These are phyloP conservation scores for Russula dissimulans DNA, from an alignment of 768 basidiomycete species.

Conservation along the genomic window DNA sequence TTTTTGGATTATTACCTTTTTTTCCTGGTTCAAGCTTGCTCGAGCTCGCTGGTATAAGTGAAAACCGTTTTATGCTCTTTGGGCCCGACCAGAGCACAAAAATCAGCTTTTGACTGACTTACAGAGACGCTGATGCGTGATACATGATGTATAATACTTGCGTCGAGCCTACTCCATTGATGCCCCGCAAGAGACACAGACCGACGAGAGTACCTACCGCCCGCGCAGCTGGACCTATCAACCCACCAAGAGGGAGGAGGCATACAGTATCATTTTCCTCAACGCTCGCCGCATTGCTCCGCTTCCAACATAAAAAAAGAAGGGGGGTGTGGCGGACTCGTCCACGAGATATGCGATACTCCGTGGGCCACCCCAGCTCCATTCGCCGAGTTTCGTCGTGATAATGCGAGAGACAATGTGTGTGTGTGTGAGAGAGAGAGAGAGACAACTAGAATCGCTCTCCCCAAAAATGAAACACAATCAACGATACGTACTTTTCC, in stretches of 20 bases:
- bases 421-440: no score
- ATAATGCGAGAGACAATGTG: not conserved
- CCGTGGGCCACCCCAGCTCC: conserved; percentile 71
- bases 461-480: no score
- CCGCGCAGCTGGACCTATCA: conserved; percentile 42
- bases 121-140: conserved; percentile 51
- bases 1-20: no score
- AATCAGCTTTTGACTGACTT: conserved; percentile 24
- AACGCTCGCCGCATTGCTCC: not conserved
- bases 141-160: conserved; percentile 62
- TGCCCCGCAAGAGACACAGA: conserved; percentile 47
- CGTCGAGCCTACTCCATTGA: conserved; percentile 68
- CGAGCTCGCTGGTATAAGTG: no score
- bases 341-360: conserved; percentile 38
- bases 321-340: not conserved
- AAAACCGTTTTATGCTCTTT: no score
- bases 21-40: no score
- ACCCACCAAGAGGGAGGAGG: no score
- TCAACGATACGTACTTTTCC: conserved; percentile 36
- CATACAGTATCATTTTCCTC: not conserved
- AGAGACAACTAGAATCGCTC: not conserved
- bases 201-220: conserved; percentile 52
- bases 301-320: no score
- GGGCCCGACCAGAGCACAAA: not conserved
- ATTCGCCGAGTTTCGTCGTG: conserved; percentile 55